Conservation (phyloP, 1,139 yeast species). For the Hyphopichia wangnamkhiaoensis region DNA sequence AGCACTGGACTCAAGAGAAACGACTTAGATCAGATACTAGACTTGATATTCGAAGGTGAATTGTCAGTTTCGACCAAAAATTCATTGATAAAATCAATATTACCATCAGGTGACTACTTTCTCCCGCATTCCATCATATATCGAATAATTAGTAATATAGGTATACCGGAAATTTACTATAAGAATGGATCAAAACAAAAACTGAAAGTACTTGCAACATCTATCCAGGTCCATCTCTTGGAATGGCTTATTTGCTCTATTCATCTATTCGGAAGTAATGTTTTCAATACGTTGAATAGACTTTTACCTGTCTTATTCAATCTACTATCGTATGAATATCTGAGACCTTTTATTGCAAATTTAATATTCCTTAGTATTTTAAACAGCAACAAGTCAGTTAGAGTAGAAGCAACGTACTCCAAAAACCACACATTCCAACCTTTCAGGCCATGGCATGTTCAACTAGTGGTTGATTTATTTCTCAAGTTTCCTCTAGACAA, state of each 20-base stretch:
- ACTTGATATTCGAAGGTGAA: conserved; percentile 5
- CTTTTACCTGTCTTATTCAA: conserved; percentile 31
- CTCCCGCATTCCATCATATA: conserved; percentile 15
- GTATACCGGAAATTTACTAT: conserved; percentile 29
- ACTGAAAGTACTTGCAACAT: conserved; percentile 23
- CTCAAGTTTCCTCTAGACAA: conserved; percentile 38
- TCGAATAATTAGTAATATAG: conserved; percentile 27
- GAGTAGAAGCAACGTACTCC: conserved; percentile 5
- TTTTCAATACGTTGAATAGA: conserved; percentile 15
- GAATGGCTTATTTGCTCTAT: conserved; percentile 33
- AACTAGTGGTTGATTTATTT: conserved; percentile 31
- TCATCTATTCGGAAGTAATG: conserved; percentile 26
- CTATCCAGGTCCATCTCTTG: conserved; percentile 25
- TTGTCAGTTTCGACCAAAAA: background rate
- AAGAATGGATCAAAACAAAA: conserved; percentile 22
- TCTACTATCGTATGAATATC: conserved; percentile 34
- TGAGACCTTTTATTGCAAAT: conserved; percentile 31
- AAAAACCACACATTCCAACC: conserved; percentile 7
- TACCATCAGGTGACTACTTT: conserved; percentile 12
- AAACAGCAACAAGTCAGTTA: conserved; percentile 14
- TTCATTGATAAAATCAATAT: conserved; percentile 6
- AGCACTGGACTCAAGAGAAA: conserved; percentile 7
- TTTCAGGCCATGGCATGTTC: conserved; percentile 38
- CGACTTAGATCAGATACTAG: conserved; percentile 8
- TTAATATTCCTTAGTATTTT: conserved; percentile 26